These are phyloP conservation scores for Ambrosiella cleistominuta DNA, from an alignment of 2,329 filamentous ascomycete genomes.

Conservation along the genomic window DNA sequence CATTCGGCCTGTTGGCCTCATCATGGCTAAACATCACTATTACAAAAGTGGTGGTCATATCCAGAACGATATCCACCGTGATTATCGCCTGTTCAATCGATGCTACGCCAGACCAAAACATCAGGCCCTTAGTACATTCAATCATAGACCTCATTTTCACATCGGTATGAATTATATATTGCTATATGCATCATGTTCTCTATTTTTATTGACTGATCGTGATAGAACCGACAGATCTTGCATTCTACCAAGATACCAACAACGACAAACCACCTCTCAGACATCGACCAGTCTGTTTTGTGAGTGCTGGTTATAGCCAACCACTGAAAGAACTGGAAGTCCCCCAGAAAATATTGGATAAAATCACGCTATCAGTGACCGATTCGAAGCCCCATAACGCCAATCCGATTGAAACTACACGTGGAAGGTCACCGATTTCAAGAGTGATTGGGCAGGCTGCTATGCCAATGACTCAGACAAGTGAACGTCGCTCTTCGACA, in stretches of 20 bases:
- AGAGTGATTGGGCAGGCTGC: no score
- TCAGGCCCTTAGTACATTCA: no score
- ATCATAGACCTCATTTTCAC: no score
- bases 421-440: no score
- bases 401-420: no score
- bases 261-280: slow-evolving; percentile 23
- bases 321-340: slow-evolving; percentile 25
- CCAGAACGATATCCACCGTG: not conserved
- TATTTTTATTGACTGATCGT: not conserved
- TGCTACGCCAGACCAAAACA: no score
- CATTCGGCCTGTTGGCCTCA: not conserved
- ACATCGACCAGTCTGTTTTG: slow-evolving; percentile 31
- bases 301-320: slow-evolving; percentile 35
- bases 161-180: not conserved
- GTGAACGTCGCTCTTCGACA: no score
- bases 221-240: not conserved
- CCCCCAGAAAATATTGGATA: not conserved
- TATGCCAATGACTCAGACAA: no score
- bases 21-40: not conserved
- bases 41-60: not conserved
- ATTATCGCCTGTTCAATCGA: not conserved
- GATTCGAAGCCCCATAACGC: no score
- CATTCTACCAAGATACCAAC: slow-evolving; percentile 19
- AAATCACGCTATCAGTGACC: not conserved
- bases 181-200: not conserved